Evolutionary conservation across 495 filamentous ascomycete species (phyloP).

Genomic region (Aspergillus panamensis): DNA sequence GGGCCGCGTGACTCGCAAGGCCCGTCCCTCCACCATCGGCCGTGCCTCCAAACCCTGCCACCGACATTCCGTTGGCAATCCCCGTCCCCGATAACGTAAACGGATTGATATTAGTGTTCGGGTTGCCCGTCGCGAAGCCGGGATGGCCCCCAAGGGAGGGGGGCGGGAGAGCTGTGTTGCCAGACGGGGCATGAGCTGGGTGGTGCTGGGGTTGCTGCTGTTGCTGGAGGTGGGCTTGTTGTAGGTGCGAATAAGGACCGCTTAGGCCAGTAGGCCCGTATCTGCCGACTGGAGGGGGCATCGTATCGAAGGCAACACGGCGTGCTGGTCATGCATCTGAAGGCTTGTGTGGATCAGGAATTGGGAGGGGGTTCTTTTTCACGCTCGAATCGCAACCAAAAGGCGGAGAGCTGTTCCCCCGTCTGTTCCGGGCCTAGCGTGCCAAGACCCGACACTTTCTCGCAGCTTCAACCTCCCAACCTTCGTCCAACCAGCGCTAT

Average conservation of each 20-base stretch:
- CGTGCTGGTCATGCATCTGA: constrained; percentile 23
- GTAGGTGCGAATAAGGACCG: constrained; percentile 41
- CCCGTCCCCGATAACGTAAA: constrained; percentile 57
- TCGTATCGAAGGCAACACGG: constrained; percentile 17
- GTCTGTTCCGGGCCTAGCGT: constrained; percentile 36
- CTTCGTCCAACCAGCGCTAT: background rate
- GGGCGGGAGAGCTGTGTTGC: constrained; percentile 55
- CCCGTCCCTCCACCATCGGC: constrained; percentile 69
- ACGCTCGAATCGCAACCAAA: constrained; percentile 14
- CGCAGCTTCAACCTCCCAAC: constrained; percentile 24
- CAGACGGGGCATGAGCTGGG: constrained; percentile 49
- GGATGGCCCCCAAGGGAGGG: constrained; percentile 58
- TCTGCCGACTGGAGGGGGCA: constrained; percentile 47
- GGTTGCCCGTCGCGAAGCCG: constrained; percentile 54
- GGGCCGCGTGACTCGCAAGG: constrained; percentile 82
- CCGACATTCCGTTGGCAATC: constrained; percentile 50
- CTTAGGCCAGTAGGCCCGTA: constrained; percentile 49
- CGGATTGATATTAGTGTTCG: constrained; percentile 64
- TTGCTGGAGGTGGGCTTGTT: constrained; percentile 48
- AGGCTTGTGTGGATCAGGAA: constrained; percentile 14
- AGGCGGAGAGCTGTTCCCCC: constrained; percentile 19
- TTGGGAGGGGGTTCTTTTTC: constrained; percentile 18
- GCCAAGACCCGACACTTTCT: constrained; percentile 21
- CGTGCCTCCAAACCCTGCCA: constrained; percentile 56
- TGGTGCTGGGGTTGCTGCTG: constrained; percentile 52